Evolutionary conservation across 768 basidiomycete genomes (phyloP), one percentile per base, ranked within the genome.

Genomic region (Infundibulicybe gibba): DNA sequence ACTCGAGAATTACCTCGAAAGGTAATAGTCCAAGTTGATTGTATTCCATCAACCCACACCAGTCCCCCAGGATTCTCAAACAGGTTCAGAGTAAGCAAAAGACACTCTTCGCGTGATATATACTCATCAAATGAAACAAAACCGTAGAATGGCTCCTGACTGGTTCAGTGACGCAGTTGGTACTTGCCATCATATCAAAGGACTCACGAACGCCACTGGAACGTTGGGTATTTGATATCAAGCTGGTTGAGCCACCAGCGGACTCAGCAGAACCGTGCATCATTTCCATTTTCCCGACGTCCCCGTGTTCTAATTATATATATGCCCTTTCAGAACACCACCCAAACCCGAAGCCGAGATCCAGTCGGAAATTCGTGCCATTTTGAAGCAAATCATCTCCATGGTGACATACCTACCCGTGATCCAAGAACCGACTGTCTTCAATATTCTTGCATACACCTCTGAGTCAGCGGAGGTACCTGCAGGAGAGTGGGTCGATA

Each of bases 161-260:
- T 5, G 90, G 92, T 10, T 85, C 90, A 10, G 91, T 99, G 35
- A 94, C 91, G 5, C 90, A 97, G 53, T 79, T 98, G 1, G 94
- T 97, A 8, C 81, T 97, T 16, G 94, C 90, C 20, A 95, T 99
- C 66, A 91, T 98, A 51, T 91, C 92, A 10, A 93, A 95, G 61
- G 95, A 98, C 59, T 87, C 91, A 8, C 78, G 91, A 32, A 82
- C 86, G 44, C 87, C 94, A 8, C 79, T 97, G 40, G 97, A 99
- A 66, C 80, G 97, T 52, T 99, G 97, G 97, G 94, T 97, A 41
- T 98, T 99, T 63, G 94, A 98, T 65, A 77, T 99, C 64, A 85
- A 91, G 59, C 76, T 94, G 44, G 80, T 91, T 37, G 83, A 87
- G 45, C 80, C 78, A 17, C 70, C 81, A 9, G 57, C 74, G 1